A percentile compares a stretch with the other conserved stretches of the same genome.
Evolutionary conservation across 225 moss, liverwort and hornwort genomes (phyloP).

Genomic region (Marchantia paleacea): DNA sequence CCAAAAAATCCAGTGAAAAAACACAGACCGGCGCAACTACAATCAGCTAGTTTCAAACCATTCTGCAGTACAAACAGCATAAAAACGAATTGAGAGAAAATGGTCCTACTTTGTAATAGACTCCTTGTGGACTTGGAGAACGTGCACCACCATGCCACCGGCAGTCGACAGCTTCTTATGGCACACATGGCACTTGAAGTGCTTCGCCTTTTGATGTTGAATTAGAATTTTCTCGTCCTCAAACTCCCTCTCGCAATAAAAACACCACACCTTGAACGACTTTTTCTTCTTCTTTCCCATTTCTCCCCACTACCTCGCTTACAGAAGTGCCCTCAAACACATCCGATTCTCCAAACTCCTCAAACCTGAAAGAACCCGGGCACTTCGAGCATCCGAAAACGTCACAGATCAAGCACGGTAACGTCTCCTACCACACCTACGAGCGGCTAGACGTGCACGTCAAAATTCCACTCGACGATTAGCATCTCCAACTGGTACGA

Average conservation of each 20-base stretch:
- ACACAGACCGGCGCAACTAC: background rate
- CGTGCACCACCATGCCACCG: slow-evolving; percentile 95
- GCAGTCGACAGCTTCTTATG: slow-evolving; percentile 99
- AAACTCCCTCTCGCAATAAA: slow-evolving; percentile 98
- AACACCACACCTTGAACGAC: slow-evolving; percentile 93
- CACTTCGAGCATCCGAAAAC: background rate
- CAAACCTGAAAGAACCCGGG: background rate
- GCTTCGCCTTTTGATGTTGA: slow-evolving; percentile 99
- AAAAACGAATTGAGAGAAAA: background rate
- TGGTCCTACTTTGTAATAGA: slow-evolving; percentile 71
- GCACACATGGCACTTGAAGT: slow-evolving; percentile 98
- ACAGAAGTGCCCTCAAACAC: background rate
- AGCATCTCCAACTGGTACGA: background rate
- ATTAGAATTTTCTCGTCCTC: slow-evolving; percentile 99
- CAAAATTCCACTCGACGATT: background rate
- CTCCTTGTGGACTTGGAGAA: slow-evolving; percentile 99
- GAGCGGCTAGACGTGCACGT: background rate
- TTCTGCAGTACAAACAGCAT: background rate
- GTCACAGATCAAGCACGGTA: background rate
- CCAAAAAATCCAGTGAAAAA: background rate
- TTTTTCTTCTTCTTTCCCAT: slow-evolving; percentile 99
- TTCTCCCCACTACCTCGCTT: background rate
- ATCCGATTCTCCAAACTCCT: background rate
- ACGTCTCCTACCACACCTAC: background rate
- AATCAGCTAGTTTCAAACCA: background rate